Evolutionary conservation across 2,329 filamentous ascomycete genomes (phyloP).

Genomic region (Septoria petroselini): DNA sequence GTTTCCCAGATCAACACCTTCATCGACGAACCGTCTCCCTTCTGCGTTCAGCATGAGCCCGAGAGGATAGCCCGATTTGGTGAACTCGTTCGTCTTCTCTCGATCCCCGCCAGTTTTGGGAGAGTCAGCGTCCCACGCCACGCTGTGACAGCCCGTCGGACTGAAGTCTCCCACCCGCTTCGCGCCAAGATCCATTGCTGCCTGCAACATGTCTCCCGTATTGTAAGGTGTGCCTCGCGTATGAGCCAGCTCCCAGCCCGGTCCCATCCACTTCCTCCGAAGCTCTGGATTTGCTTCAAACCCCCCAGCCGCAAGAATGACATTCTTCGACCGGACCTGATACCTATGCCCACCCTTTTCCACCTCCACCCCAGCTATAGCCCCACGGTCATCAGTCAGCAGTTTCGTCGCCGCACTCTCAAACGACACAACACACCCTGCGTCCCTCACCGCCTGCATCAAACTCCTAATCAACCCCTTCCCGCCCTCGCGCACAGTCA

Average conservation of each 20-base stretch:
- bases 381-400: slow-evolving; percentile 36
- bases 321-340: slow-evolving; percentile 39
- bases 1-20: slow-evolving; percentile 63
- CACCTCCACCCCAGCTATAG: slow-evolving; percentile 38
- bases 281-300: slow-evolving; percentile 61
- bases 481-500: slow-evolving; percentile 59
- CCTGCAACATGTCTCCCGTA: slow-evolving; percentile 56
- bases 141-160: slow-evolving; percentile 64
- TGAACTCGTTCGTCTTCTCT: slow-evolving; percentile 62
- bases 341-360: slow-evolving; percentile 29
- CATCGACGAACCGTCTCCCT: slow-evolving; percentile 63
- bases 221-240: slow-evolving; percentile 65
- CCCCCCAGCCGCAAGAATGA: slow-evolving; percentile 60
- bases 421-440: slow-evolving; percentile 49
- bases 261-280: slow-evolving; percentile 55
- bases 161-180: slow-evolving; percentile 51
- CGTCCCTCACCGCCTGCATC: slow-evolving; percentile 42
- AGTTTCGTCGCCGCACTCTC: slow-evolving; percentile 48
- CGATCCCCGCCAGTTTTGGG: slow-evolving; percentile 55
- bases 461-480: slow-evolving; percentile 57
- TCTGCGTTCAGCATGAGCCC: slow-evolving; percentile 62
- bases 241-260: slow-evolving; percentile 60
- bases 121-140: slow-evolving; percentile 64
- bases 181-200: slow-evolving; percentile 54
- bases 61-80: slow-evolving; percentile 66